Evolutionary conservation across 495 filamentous ascomycete genomes (phyloP).

Genomic region (Venustampulla echinocandica): DNA sequence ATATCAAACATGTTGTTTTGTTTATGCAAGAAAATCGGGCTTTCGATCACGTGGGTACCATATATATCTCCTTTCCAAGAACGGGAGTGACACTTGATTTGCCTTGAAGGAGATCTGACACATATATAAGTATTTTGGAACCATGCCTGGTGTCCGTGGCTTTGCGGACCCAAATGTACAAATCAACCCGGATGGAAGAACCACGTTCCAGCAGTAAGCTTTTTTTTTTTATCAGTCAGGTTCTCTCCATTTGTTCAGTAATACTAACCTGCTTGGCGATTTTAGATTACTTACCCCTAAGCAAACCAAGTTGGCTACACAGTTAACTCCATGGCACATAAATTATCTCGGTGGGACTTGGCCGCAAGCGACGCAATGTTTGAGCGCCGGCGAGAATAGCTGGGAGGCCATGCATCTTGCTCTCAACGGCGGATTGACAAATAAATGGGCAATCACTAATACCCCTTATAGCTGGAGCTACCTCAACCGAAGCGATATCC

Average conservation of each 20-base stretch:
- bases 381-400: constrained; percentile 24
- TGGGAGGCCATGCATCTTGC: constrained; percentile 23
- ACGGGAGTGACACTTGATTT: too few species aligned
- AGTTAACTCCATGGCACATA: constrained; percentile 25
- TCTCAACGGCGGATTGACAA: constrained; percentile 21
- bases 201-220: constrained; percentile 25
- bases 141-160: constrained; percentile 28
- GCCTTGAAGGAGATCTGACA: neutral
- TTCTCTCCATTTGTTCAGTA: too few species aligned
- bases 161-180: constrained; percentile 30
- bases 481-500: constrained; percentile 25
- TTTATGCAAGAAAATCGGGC: constrained; percentile 30
- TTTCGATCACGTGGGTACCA: constrained; percentile 18
- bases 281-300: neutral
- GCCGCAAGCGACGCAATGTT: constrained; percentile 24
- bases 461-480: constrained; percentile 25
- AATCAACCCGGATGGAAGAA: constrained; percentile 21
- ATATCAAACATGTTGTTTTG: constrained; percentile 30
- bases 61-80: too few species aligned
- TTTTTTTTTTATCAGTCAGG: too few species aligned
- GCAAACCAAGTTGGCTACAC: constrained; percentile 11
- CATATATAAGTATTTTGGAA: constrained; percentile 22
- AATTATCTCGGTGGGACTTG: constrained; percentile 18
- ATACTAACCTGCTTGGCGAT: neutral
- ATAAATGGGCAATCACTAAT: constrained; percentile 25